These are phyloP conservation scores for Crithidia expoeki DNA, from an alignment of 208 protist species.

Conservation along the genomic window DNA sequence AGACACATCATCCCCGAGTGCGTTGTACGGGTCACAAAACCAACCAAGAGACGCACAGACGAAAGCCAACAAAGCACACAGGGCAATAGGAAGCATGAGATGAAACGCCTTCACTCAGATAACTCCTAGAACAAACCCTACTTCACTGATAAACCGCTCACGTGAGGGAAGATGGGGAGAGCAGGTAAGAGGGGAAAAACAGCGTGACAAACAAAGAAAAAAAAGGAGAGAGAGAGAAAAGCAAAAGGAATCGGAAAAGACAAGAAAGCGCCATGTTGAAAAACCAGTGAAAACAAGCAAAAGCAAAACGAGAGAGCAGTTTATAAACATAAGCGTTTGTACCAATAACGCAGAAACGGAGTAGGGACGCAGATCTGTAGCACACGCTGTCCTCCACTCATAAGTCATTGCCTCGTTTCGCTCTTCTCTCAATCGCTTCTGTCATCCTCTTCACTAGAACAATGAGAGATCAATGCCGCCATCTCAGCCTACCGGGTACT, in stretches of 20 bases:
- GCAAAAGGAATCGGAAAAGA: not conserved
- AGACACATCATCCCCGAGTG: no score
- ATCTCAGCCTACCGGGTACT: constrained; percentile 9
- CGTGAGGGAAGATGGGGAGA: no score
- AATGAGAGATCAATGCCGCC: not conserved
- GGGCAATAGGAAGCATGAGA: not conserved
- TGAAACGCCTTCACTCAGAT: no score
- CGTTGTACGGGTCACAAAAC: no score
- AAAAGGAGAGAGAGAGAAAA: constrained; percentile 18
- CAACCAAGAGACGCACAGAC: no score
- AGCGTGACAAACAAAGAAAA: not conserved
- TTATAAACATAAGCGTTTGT: not conserved
- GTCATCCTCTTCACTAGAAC: not conserved
- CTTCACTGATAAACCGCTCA: no score
- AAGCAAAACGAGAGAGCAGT: not conserved
- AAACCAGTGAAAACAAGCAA: not conserved
- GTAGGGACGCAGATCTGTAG: no score
- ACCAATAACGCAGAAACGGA: no score
- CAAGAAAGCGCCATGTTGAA: not conserved
- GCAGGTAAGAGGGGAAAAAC: not conserved
- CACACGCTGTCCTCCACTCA: no score
- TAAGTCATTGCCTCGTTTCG: no score
- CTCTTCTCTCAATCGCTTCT: no score
- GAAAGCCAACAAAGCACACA: not conserved
- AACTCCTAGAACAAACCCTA: no score